phyloP scores from a whole-genome alignment of 1,284 basidiomycete species.

The Cutaneotrichosporon sp. region DNA sequence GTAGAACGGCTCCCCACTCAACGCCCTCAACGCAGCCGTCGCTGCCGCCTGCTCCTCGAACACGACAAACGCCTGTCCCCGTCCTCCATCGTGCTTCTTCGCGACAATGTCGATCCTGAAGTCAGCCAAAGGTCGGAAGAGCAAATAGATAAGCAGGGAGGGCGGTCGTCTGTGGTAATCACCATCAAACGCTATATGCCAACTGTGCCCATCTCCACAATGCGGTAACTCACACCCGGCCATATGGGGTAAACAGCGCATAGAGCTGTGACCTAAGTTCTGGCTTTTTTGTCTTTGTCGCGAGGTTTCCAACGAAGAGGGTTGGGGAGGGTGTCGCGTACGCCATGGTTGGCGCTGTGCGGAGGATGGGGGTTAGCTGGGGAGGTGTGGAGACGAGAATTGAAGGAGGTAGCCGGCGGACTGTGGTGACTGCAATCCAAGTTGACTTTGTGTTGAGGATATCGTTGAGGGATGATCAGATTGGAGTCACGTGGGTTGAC shows the following conservation, averaged over 20 bases:
- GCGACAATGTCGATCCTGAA: slow-evolving; percentile 79
- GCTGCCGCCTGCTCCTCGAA: slow-evolving; percentile 83
- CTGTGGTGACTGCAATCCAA: too few species aligned
- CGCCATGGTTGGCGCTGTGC: slow-evolving; percentile 31
- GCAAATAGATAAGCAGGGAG: too few species aligned
- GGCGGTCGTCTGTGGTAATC: too few species aligned
- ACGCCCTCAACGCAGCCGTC: slow-evolving; percentile 82
- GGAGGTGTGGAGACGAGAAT: not conserved
- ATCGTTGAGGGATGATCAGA: too few species aligned
- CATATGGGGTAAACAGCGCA: slow-evolving; percentile 87
- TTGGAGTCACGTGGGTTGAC: too few species aligned
- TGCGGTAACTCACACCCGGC: slow-evolving; percentile 66
- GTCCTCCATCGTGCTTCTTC: slow-evolving; percentile 74
- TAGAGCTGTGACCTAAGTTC: slow-evolving; percentile 81
- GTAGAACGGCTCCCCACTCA: slow-evolving; percentile 88
- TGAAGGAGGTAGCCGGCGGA: not conserved
- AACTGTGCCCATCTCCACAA: too few species aligned
- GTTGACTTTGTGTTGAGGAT: slow-evolving; percentile 2
- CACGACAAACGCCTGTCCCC: slow-evolving; percentile 94
- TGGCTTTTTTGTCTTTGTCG: slow-evolving; percentile 89
- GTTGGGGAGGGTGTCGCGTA: slow-evolving; percentile 68
- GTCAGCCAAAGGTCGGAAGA: not conserved
- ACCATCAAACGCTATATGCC: too few species aligned
- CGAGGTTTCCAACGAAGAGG: slow-evolving; percentile 90
- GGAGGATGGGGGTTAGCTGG: not conserved